Evolutionary conservation across 208 protist genomes (phyloP).

Genomic region (Trypanosoma theileri): DNA sequence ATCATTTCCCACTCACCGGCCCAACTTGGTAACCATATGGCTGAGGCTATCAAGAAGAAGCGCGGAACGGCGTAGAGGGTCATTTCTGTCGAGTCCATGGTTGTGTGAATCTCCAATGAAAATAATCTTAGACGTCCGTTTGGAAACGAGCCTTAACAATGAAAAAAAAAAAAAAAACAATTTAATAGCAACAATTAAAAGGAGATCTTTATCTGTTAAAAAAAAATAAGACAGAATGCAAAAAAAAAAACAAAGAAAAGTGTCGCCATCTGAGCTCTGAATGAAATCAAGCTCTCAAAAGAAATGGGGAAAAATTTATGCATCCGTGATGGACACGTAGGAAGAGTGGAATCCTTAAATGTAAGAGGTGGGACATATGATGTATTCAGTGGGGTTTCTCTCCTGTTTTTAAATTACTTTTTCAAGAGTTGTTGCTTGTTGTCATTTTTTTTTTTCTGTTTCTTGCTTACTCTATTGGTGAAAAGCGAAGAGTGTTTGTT

Average conservation of each 20-base stretch:
- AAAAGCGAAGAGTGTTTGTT: constrained; percentile 1
- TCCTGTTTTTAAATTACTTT: constrained; percentile 8
- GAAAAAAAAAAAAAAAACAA: constrained; percentile 3
- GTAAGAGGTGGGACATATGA: no score
- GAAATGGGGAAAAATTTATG: no score
- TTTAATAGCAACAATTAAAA: background rate
- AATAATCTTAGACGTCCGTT: background rate
- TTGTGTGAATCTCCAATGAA: no score
- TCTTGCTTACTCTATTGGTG: background rate
- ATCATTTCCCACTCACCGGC: constrained; percentile 93
- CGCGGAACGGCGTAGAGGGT: constrained; percentile 1
- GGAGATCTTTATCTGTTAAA: background rate
- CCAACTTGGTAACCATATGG: constrained; percentile 93
- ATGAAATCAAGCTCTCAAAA: no score
- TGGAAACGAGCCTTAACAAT: background rate
- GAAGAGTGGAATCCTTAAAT: no score
- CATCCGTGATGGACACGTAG: no score
- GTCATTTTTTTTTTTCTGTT: constrained; percentile 3
- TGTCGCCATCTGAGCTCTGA: no score
- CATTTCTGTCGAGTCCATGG: constrained; percentile 1
- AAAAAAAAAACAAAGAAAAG: background rate
- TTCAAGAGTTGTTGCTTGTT: background rate
- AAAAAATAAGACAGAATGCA: no score
- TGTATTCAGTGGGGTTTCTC: no score
- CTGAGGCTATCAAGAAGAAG: constrained; percentile 70